These are phyloP conservation scores for Nidularia sp. DNA, from an alignment of 768 basidiomycete species.

Conservation along the genomic window DNA sequence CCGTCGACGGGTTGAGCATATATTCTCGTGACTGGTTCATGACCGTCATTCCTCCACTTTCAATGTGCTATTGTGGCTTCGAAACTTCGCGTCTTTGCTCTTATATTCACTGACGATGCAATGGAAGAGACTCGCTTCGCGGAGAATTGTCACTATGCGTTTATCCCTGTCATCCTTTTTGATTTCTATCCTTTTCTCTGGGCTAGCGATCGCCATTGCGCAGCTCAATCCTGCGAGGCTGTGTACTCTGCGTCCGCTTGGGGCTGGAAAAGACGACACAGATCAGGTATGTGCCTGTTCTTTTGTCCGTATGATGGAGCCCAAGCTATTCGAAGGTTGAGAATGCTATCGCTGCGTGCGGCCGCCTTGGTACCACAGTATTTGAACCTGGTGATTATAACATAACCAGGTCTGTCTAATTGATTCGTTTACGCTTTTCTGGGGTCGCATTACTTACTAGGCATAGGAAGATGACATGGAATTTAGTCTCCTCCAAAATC, in stretches of 20 bases:
- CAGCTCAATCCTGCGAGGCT: slow-evolving; percentile 5
- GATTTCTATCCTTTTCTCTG: too few relatives aligned
- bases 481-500: slow-evolving; percentile 36
- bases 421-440: not conserved
- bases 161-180: too few relatives aligned
- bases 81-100: too few relatives aligned
- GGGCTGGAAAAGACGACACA: slow-evolving; percentile 34
- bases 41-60: too few relatives aligned
- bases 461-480: slow-evolving; percentile 50
- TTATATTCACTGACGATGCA: too few relatives aligned
- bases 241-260: slow-evolving; percentile 27
- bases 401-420: slow-evolving; percentile 37
- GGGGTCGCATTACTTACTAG: not conserved
- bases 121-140: too few relatives aligned
- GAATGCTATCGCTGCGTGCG: slow-evolving; percentile 43
- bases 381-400: slow-evolving; percentile 44
- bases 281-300: slow-evolving; percentile 21
- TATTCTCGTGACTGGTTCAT: too few relatives aligned
- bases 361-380: slow-evolving; percentile 38
- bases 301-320: not conserved
- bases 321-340: slow-evolving; percentile 29
- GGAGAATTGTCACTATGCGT: too few relatives aligned
- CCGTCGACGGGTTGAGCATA: too few relatives aligned
- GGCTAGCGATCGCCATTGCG: too few relatives aligned
- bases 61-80: too few relatives aligned